These are phyloP conservation scores for Ceratocystiopsis minuta DNA, from an alignment of 2,329 filamentous ascomycete species.

Conservation along the genomic window DNA sequence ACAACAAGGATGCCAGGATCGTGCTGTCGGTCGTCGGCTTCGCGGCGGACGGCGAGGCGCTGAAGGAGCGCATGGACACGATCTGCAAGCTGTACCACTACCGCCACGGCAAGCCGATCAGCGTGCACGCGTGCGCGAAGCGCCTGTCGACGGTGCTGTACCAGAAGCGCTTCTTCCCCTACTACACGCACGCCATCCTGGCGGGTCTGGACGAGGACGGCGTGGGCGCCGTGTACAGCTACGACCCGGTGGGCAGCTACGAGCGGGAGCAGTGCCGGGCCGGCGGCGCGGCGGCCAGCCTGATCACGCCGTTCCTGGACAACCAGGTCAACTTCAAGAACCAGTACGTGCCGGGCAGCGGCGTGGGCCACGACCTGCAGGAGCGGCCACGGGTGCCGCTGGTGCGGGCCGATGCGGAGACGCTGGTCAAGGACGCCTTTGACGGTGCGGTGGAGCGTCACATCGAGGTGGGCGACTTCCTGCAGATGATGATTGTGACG, in stretches of 20 bases:
- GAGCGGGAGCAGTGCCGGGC: slow-evolving; percentile 93
- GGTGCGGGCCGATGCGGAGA: slow-evolving; percentile 56
- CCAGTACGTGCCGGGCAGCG: slow-evolving; percentile 79
- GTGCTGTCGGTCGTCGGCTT: slow-evolving; percentile 91
- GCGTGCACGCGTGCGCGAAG: slow-evolving; percentile 84
- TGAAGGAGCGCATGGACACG: slow-evolving; percentile 84
- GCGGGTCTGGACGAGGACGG: slow-evolving; percentile 90
- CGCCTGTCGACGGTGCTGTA: slow-evolving; percentile 90
- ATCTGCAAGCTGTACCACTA: slow-evolving; percentile 99
- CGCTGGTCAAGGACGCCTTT: slow-evolving; percentile 90
- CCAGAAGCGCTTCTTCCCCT: slow-evolving; percentile 95
- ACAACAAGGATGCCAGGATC: slow-evolving; percentile 70
- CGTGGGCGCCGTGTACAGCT: slow-evolving; percentile 85
- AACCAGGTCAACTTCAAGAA: slow-evolving; percentile 99
- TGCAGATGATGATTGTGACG: slow-evolving; percentile 92
- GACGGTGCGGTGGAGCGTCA: slow-evolving; percentile 96
- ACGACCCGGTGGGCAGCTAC: slow-evolving; percentile 95
- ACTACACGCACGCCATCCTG: slow-evolving; percentile 90
- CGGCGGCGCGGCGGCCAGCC: slow-evolving; percentile 73
- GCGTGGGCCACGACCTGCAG: slow-evolving; percentile 62
- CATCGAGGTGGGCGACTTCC: slow-evolving; percentile 91
- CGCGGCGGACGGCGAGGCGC: slow-evolving; percentile 79
- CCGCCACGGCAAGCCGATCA: slow-evolving; percentile 93
- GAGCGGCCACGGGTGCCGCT: slow-evolving; percentile 54
- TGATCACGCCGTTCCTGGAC: slow-evolving; percentile 98